A percentile compares a stretch with the other conserved stretches of the same genome.
Conservation (phyloP, 2,329 filamentous ascomycete genomes). For the Bimuria novae-zelandiae region DNA sequence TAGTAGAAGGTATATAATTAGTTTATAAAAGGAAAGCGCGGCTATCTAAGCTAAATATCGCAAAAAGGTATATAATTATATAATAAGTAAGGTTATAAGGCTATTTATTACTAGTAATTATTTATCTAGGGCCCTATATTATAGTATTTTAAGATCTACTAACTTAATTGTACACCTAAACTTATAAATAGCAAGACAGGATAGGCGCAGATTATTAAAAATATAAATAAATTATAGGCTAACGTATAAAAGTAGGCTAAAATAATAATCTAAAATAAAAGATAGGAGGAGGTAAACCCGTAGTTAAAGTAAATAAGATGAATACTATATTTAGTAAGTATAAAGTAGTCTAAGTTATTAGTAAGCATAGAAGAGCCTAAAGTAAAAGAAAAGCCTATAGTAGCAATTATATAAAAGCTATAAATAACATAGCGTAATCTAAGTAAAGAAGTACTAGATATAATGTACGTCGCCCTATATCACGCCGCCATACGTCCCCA, state of each 20-base stretch:
- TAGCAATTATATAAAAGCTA: no score
- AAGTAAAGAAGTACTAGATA: no score
- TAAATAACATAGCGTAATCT: no score
- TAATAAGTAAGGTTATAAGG: slow-evolving; percentile 6
- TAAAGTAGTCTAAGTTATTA: no score
- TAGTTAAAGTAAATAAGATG: slow-evolving; percentile 17
- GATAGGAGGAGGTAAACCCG: no score
- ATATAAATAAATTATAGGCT: slow-evolving; percentile 13
- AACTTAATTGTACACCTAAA: slow-evolving; percentile 4
- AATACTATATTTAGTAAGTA: slow-evolving; percentile 21
- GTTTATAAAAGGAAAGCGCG: slow-evolving; percentile 12
- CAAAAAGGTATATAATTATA: slow-evolving; percentile 3
- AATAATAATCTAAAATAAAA: slow-evolving; percentile 16
- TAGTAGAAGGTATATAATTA: slow-evolving; percentile 5
- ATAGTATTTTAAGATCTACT: no score
- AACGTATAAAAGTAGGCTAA: slow-evolving; percentile 12
- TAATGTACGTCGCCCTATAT: no score
- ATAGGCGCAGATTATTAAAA: slow-evolving; percentile 10
- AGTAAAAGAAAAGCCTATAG: no score
- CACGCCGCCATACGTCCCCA: no score
- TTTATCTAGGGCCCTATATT: slow-evolving; percentile 8
- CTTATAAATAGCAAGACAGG: slow-evolving; percentile 9
- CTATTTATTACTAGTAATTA: slow-evolving; percentile 10
- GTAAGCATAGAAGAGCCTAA: no score
- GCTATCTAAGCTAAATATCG: slow-evolving; percentile 4